These are phyloP conservation scores for Copromyces sp. DNA, from an alignment of 495 filamentous ascomycete species.

Conservation along the genomic window DNA sequence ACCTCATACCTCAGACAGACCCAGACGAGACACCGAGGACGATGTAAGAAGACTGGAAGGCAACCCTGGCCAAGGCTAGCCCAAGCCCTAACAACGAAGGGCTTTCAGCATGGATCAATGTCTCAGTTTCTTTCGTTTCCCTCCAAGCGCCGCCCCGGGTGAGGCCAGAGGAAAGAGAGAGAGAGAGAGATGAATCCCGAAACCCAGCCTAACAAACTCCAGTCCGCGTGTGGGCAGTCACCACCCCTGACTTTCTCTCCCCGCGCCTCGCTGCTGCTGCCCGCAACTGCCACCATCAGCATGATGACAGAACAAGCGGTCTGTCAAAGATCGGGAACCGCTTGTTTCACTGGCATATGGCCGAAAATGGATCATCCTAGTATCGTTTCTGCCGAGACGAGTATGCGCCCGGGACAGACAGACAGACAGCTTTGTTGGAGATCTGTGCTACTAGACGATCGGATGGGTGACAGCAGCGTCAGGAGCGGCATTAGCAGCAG, in stretches of 20 bases:
- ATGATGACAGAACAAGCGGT: neutral
- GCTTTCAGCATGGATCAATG: neutral
- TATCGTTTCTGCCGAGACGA: neutral
- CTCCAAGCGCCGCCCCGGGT: neutral
- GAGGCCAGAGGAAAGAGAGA: neutral
- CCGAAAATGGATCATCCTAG: neutral
- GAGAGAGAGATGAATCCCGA: neutral
- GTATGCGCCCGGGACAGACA: neutral
- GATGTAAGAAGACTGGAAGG: neutral
- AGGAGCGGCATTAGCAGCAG: neutral
- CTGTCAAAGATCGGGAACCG: neutral
- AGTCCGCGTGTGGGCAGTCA: neutral
- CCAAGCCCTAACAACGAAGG: neutral
- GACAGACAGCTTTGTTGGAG: neutral
- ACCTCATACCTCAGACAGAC: neutral
- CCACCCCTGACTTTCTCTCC: neutral
- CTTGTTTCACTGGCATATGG: neutral
- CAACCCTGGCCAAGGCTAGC: neutral
- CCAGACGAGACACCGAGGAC: neutral
- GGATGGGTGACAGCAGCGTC: slow-evolving; percentile 9
- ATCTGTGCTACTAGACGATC: slow-evolving; percentile 9
- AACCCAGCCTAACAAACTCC: neutral
- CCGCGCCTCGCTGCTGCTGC: neutral
- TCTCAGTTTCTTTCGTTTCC: neutral
- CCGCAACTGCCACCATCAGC: neutral